Conservation (phyloP, 2,329 filamentous ascomycete genomes). For the Cryphonectria naterciae region DNA sequence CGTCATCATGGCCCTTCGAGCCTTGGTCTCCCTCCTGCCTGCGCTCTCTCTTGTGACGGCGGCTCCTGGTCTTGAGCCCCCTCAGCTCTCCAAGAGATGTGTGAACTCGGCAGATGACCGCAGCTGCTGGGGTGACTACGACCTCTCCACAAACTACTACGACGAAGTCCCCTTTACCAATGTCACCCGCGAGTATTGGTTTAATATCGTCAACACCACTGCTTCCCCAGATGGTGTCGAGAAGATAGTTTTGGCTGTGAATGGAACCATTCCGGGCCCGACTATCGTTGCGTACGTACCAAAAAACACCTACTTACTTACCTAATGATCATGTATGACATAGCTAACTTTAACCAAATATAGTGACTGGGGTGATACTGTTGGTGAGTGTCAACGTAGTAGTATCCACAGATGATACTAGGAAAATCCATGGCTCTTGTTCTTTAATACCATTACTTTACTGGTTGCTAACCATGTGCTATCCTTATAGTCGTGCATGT, state of each 20-base stretch:
- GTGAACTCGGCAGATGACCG: constrained; percentile 22
- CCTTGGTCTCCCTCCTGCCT: constrained; percentile 16
- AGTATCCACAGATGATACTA: background rate
- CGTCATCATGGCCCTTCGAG: constrained; percentile 18
- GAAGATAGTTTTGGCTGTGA: constrained; percentile 43
- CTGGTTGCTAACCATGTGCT: background rate
- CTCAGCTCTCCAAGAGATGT: constrained; percentile 15
- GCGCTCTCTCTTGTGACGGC: constrained; percentile 15
- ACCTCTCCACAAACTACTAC: constrained; percentile 41
- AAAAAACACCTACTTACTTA: constrained; percentile 28
- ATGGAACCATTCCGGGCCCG: constrained; percentile 54
- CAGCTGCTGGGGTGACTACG: constrained; percentile 43
- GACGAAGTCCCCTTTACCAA: constrained; percentile 40
- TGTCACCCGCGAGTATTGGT: constrained; percentile 42
- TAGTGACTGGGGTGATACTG: constrained; percentile 60
- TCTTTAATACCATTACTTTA: background rate
- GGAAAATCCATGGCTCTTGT: background rate
- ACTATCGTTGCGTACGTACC: constrained; percentile 33
- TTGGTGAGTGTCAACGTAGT: constrained; percentile 9
- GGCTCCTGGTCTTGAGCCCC: constrained; percentile 14
- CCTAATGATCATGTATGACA: constrained; percentile 26
- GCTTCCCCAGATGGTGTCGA: constrained; percentile 41
- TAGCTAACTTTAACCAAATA: constrained; percentile 4
- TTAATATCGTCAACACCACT: constrained; percentile 33
- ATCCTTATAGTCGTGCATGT: background rate